Percentiles rank a stretch among this genome's conserved stretches.
Conservation (phyloP, 495 filamentous ascomycete species). For the Penicillium tannophilum region DNA sequence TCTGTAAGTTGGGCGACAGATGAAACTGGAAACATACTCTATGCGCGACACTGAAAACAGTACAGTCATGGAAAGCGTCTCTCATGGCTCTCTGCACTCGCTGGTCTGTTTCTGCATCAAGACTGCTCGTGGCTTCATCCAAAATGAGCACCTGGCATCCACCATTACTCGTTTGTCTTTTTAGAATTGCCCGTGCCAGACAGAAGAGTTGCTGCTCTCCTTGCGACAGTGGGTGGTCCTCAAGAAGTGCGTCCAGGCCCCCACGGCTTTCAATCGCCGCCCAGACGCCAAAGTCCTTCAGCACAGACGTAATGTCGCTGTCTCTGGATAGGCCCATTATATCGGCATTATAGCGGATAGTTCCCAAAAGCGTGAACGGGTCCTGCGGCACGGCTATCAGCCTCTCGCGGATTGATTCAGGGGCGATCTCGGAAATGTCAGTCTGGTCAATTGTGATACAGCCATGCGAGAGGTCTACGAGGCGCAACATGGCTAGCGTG, state of each 20-base stretch:
- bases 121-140: constrained; percentile 23
- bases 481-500: too few relatives aligned
- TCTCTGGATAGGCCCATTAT: not conserved
- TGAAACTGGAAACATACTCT: not conserved
- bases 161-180: constrained; percentile 13
- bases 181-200: constrained; percentile 54
- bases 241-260: constrained; percentile 44
- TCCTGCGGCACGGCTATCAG: not conserved
- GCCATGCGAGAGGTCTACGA: too few relatives aligned
- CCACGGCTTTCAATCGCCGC: constrained; percentile 36
- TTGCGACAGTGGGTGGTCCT: constrained; percentile 38
- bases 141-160: constrained; percentile 24
- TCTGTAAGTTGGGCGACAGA: not conserved
- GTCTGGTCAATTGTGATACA: too few relatives aligned
- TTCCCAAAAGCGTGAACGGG: not conserved
- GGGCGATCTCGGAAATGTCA: too few relatives aligned
- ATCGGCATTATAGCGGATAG: not conserved
- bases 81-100: not conserved
- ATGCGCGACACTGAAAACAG: not conserved
- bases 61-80: not conserved
- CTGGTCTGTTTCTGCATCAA: not conserved
- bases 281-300: constrained; percentile 33
- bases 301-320: not conserved
- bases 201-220: constrained; percentile 60
- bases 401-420: too few relatives aligned